Percentiles rank a stretch among this genome's conserved stretches.
Evolutionary conservation across 768 basidiomycete species (phyloP).

Genomic region (Leccinum longicurvipes): DNA sequence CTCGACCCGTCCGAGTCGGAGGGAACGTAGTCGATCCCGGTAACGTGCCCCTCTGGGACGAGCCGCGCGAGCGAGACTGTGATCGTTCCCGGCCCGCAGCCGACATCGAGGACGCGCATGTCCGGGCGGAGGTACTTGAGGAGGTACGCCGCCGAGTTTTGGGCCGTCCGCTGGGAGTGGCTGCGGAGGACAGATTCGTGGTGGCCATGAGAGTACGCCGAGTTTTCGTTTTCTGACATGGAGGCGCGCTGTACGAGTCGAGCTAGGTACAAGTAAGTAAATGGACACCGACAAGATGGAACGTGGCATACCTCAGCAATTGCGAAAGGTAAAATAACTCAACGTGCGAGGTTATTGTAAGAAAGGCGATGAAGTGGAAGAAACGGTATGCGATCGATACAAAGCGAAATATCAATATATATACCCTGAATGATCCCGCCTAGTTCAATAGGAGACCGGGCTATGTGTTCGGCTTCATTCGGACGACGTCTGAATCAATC

Average conservation of each 20-base stretch:
- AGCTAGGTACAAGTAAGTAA: too few species aligned
- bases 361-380: too few species aligned
- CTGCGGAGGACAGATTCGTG: constrained; percentile 33
- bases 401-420: too few species aligned
- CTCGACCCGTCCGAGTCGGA: constrained; percentile 15
- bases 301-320: too few species aligned
- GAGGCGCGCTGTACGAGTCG: too few species aligned
- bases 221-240: constrained; percentile 6
- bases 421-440: too few species aligned
- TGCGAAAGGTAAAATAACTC: too few species aligned
- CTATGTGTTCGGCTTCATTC: not conserved
- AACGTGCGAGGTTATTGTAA: too few species aligned
- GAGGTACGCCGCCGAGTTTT: constrained; percentile 42
- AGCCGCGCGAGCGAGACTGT: constrained; percentile 40
- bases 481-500: too few species aligned
- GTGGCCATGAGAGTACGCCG: constrained; percentile 26
- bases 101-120: constrained; percentile 47
- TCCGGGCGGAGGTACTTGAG: constrained; percentile 34
- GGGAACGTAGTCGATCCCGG: constrained; percentile 38
- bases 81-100: constrained; percentile 53
- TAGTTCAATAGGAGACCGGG: too few species aligned
- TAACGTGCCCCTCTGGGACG: constrained; percentile 40
- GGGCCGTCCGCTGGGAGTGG: constrained; percentile 37
- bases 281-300: too few species aligned
- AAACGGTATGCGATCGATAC: too few species aligned